Conservation (phyloP, 1,284 basidiomycete species). For the Abortiporus biennis region DNA sequence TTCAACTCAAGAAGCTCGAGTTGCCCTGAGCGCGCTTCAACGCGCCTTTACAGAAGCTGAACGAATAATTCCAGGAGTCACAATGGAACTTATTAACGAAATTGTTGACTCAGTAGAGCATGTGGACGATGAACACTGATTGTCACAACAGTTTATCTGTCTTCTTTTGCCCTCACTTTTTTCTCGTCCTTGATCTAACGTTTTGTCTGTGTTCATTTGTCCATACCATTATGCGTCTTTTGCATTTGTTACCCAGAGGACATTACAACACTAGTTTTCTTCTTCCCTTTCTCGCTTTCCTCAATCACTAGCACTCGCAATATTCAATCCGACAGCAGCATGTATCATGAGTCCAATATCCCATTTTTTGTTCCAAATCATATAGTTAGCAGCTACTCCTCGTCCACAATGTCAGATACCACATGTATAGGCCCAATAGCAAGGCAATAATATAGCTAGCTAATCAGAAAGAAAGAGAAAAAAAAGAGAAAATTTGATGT, state of each 20-base stretch:
- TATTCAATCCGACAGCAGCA: slow-evolving; percentile 1
- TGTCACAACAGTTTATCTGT: no score
- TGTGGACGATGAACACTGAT: slow-evolving; percentile 59
- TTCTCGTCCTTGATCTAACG: slow-evolving; percentile 3
- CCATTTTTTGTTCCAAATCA: slow-evolving; percentile 4
- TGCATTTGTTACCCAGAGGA: slow-evolving; percentile 9
- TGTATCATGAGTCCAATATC: slow-evolving; percentile 7
- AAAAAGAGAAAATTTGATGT: not conserved
- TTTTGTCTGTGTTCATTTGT: slow-evolving; percentile 6
- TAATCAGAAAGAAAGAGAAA: slow-evolving; percentile 2
- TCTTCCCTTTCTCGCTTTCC: slow-evolving; percentile 7
- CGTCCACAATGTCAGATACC: slow-evolving; percentile 10
- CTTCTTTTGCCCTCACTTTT: slow-evolving; percentile 3
- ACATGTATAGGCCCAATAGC: no score
- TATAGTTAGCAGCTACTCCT: slow-evolving; percentile 6
- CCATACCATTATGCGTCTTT: slow-evolving; percentile 5
- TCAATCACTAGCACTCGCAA: no score
- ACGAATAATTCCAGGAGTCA: slow-evolving; percentile 79
- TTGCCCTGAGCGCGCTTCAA: slow-evolving; percentile 78
- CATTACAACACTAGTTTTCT: slow-evolving; percentile 10
- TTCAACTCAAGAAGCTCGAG: slow-evolving; percentile 79
- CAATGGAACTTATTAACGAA: slow-evolving; percentile 78
- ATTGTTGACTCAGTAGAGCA: slow-evolving; percentile 90
- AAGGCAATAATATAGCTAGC: slow-evolving; percentile 7
- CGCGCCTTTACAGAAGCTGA: slow-evolving; percentile 91